phyloP scores from a whole-genome alignment of 495 filamentous ascomycete genomes.

The Penicillium macrosclerotiorum region DNA sequence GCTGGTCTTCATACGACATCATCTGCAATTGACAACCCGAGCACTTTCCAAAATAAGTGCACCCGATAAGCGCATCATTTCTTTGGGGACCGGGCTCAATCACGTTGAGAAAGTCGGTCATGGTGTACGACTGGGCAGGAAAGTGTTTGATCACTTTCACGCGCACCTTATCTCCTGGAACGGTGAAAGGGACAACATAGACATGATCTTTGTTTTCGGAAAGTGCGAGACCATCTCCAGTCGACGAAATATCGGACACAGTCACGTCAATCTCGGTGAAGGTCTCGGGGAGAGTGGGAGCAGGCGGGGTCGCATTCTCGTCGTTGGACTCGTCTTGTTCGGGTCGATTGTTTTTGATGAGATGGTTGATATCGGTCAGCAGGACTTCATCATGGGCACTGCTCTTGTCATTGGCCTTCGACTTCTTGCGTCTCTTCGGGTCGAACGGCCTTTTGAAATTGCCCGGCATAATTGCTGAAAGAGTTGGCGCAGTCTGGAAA shows the following conservation, averaged over 20 bases:
- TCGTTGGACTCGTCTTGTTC: constrained; percentile 25
- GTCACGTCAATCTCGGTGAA: constrained; percentile 77
- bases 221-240: constrained; percentile 79
- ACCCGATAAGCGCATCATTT: constrained; percentile 72
- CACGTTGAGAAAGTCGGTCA: constrained; percentile 79
- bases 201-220: constrained; percentile 65
- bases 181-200: constrained; percentile 84
- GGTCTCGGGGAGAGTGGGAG: constrained; percentile 55
- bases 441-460: constrained; percentile 25
- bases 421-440: constrained; percentile 55
- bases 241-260: constrained; percentile 77
- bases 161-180: constrained; percentile 78
- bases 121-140: constrained; percentile 56
- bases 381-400: constrained; percentile 68
- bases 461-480: constrained; percentile 30
- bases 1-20: constrained; percentile 84
- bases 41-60: constrained; percentile 83
- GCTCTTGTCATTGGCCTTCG: constrained; percentile 36
- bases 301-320: constrained; percentile 17
- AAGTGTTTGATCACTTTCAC: constrained; percentile 76
- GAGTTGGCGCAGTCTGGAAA: constrained; percentile 17
- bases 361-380: constrained; percentile 61
- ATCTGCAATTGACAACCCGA: constrained; percentile 97
- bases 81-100: constrained; percentile 69
- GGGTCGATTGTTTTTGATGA: constrained; percentile 54